Evolutionary conservation across 2,329 filamentous ascomycete species (phyloP).

Genomic region (Tolypocladium album): DNA sequence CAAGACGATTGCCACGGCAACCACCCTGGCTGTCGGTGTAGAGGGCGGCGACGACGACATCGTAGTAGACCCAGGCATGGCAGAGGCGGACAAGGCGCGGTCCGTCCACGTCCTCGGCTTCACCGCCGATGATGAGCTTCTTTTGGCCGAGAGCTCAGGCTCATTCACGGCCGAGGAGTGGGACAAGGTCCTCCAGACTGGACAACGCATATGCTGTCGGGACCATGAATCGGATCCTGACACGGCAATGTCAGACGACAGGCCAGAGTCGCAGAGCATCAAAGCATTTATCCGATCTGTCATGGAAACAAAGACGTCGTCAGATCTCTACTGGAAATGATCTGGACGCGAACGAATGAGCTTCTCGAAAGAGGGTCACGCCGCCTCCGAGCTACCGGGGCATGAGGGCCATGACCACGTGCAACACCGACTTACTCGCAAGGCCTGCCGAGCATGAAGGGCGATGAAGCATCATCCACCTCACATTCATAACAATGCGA

Average conservation of each 20-base stretch:
- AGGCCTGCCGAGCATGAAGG: not conserved
- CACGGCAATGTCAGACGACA: conserved; percentile 33
- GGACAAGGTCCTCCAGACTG: conserved; percentile 57
- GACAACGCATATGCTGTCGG: conserved; percentile 53
- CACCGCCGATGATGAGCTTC: conserved; percentile 58
- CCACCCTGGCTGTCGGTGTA: conserved; percentile 47
- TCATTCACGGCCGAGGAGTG: conserved; percentile 65
- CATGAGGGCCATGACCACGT: not conserved
- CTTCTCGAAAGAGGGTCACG: not conserved
- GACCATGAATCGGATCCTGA: conserved; percentile 26
- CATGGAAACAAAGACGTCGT: conserved; percentile 43
- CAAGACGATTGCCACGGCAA: conserved; percentile 57
- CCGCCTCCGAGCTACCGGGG: not conserved
- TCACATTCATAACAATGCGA: not conserved
- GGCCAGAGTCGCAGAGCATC: conserved; percentile 34
- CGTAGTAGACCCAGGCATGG: conserved; percentile 49
- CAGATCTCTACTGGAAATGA: conserved; percentile 49
- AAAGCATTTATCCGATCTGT: conserved; percentile 51
- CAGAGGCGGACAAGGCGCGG: conserved; percentile 48
- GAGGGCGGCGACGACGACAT: conserved; percentile 29
- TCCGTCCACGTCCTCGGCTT: conserved; percentile 81
- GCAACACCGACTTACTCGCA: not conserved
- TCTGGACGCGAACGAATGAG: not conserved
- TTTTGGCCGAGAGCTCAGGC: conserved; percentile 76
- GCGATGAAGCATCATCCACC: not conserved